Conservation (phyloP, 805 yeast species). For the Brettanomyces bruxellensis region DNA sequence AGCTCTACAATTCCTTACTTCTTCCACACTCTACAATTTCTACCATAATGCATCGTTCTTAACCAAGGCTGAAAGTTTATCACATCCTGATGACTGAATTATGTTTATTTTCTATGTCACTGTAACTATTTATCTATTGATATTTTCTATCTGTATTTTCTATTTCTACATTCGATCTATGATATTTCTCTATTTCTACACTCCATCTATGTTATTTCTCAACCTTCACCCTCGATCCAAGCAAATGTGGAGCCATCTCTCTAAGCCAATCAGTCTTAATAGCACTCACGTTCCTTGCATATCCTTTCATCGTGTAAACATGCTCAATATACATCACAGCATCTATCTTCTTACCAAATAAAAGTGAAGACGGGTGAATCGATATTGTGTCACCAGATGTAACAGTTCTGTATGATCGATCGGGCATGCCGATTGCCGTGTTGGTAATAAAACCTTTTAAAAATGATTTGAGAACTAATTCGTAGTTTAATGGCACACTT, state of each 20-base stretch:
- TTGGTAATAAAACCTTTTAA: slow-evolving; percentile 76
- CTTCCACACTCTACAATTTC: too few species aligned
- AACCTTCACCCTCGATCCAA: slow-evolving; percentile 24
- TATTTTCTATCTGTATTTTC: too few species aligned
- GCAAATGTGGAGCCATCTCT: slow-evolving; percentile 62
- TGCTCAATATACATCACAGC: slow-evolving; percentile 93
- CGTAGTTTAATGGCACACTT: slow-evolving; percentile 35
- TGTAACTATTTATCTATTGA: too few species aligned
- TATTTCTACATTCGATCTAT: too few species aligned
- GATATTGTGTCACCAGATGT: slow-evolving; percentile 76
- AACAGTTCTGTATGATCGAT: slow-evolving; percentile 82
- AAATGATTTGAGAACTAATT: slow-evolving; percentile 65
- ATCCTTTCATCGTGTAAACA: slow-evolving; percentile 87
- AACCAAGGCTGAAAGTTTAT: too few species aligned
- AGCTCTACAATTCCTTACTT: too few species aligned
- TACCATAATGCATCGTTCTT: too few species aligned
- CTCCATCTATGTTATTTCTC: too few species aligned
- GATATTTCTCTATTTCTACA: too few species aligned
- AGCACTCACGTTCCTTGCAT: slow-evolving; percentile 81
- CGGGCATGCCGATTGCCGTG: slow-evolving; percentile 92
- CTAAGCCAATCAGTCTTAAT: slow-evolving; percentile 81
- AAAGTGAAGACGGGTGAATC: slow-evolving; percentile 82
- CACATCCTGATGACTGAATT: too few species aligned
- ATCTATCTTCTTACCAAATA: slow-evolving; percentile 75
- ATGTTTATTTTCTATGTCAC: too few species aligned